Base-by-base conservation (phyloP, 1,284 basidiomycete genomes). In the Apiotrichum mycotoxinovorans region DNA sequence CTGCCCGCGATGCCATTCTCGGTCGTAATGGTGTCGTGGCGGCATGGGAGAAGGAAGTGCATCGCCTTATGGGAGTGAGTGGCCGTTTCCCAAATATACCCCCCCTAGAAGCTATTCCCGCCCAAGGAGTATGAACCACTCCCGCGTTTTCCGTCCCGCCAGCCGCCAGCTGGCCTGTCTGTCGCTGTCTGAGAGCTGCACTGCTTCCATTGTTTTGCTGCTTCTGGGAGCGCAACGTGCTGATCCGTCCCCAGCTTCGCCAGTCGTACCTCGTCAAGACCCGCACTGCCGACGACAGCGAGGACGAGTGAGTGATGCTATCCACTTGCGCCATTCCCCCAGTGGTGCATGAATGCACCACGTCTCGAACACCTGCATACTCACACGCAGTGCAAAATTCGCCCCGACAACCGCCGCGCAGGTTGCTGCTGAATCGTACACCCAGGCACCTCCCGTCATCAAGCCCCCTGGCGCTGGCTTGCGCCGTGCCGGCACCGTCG, bases 211-310 rank as follows among this genome's bases (percentile, higher is more conserved):
- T 20, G 11, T 14, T 41, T 14, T 7, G 9, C 4, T 18, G 35
- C 35, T 20, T 22, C n/a, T n/a, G n/a, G n/a, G n/a, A n/a, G n/a
- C n/a, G n/a, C n/a, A n/a, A n/a, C n/a, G n/a, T 20, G 44, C 62
- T 66, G 52, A 53, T 42, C 48, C n/a, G n/a, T n/a, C n/a, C 18
- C 11, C 52, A 88, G 73, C 77, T 91, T 56, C 90, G 88, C 75
- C 82, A 86, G 56, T 80, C 83, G 46, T 93, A 93, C 68, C 72
- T 89, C n/a, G 76, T 80, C 33, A 93, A 91, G 76, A 85, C 83
- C 0, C 83, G 88, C 51, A 82, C 83, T 37, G 90, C 90, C 4
- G 91, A 94, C 64, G 91, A 94, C 70, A 86, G 87, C 27, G 90
- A 91, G 70, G 91, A 94, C 72, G 90, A 93, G 90, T 93, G 76